Evolutionary conservation across 345 rosid genomes (phyloP).

Genomic region (Nephelium lappaceum): DNA sequence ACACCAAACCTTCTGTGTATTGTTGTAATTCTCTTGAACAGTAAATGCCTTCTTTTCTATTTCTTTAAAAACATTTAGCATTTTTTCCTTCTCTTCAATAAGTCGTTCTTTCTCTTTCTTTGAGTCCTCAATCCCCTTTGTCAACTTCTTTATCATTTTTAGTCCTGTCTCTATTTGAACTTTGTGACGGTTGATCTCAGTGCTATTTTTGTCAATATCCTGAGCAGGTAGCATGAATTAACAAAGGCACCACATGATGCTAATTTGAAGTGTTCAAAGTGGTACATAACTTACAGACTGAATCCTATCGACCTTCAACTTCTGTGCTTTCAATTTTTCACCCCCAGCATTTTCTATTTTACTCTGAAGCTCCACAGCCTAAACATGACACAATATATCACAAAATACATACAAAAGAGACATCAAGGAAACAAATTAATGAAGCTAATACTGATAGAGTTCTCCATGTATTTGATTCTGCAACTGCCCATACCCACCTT

Average conservation of each 20-base stretch:
- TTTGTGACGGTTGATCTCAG: constrained; percentile 88
- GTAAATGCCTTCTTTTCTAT: constrained; percentile 79
- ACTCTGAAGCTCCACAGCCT: constrained; percentile 85
- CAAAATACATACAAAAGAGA: not conserved
- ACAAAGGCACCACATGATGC: constrained; percentile 16
- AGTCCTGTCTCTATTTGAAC: constrained; percentile 87
- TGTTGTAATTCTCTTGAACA: constrained; percentile 82
- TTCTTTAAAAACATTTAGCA: constrained; percentile 60
- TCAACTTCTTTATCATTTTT: constrained; percentile 85
- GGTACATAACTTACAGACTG: constrained; percentile 71
- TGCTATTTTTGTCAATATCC: constrained; percentile 85
- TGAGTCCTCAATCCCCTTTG: constrained; percentile 82
- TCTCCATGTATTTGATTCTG: constrained; percentile 2
- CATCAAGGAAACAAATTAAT: not conserved
- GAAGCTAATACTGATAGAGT: not conserved
- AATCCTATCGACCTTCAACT: constrained; percentile 77
- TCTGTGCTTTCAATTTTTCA: constrained; percentile 74
- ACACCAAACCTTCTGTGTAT: constrained; percentile 65
- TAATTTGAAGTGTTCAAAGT: constrained; percentile 16
- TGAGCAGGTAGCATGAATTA: constrained; percentile 33
- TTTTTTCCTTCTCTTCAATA: constrained; percentile 68
- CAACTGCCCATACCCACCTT: constrained; percentile 45
- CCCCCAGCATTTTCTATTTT: constrained; percentile 94
- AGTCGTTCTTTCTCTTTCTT: constrained; percentile 76
- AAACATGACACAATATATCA: constrained; percentile 15